Conservation (phyloP, 352 stramenopile species). For the Thraustochytrium striatum region DNA sequence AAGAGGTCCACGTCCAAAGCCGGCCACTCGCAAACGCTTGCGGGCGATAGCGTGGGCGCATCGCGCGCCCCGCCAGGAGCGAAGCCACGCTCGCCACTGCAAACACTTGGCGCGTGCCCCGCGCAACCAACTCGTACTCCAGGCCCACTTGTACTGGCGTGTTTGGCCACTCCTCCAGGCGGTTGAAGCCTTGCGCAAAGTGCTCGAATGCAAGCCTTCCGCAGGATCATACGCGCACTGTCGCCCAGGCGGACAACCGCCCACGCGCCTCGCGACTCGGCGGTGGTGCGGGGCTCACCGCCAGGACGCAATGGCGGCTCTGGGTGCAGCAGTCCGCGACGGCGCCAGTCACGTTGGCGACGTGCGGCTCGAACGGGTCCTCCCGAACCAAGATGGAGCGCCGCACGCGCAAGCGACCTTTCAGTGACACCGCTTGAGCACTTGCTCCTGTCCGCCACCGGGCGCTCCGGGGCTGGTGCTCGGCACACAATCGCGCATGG, state of each 20-base stretch:
- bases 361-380: neutral
- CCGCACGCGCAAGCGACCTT: neutral
- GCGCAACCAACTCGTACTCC: neutral
- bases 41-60: neutral
- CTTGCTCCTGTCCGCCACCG: neutral
- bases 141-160: neutral
- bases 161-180: neutral
- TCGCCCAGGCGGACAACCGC: neutral
- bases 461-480: neutral
- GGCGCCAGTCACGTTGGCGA: neutral
- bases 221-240: neutral
- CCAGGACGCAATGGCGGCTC: neutral
- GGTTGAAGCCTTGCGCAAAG: neutral
- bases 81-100: neutral
- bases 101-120: neutral
- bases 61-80: neutral
- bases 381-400: neutral
- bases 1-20: neutral
- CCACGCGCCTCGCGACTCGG: neutral
- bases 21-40: neutral
- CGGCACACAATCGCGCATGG: neutral
- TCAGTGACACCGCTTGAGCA: neutral
- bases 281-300: neutral
- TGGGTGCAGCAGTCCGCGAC: neutral
- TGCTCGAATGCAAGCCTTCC: neutral